Base-by-base conservation (phyloP, 192 early-diverging fungal species). In the Linnemannia elongata region DNA sequence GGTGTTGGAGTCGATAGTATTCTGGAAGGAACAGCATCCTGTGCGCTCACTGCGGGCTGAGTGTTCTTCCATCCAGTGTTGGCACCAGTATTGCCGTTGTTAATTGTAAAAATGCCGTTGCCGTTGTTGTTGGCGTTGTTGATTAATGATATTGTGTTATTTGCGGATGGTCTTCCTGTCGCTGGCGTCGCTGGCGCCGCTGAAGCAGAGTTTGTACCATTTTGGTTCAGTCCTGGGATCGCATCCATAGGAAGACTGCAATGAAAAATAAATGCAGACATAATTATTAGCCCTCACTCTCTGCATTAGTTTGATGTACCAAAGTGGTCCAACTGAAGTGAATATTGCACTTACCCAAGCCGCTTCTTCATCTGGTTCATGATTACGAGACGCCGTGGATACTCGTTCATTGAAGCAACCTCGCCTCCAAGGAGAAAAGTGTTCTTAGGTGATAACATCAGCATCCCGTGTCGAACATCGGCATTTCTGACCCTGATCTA, bases 281-380 rank as follows among this genome's bases (percentile, higher is more conserved):
- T 24, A 39, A 76, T 49, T 38, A 35, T 77, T 17, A 77, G 73
- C 7, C 10, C 33, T 1, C 18, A 22, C 0, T 4, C 35, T 12
- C 27, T 63, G 17, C 33, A 27, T 24, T 55, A 24, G 47, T 52
- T 33, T 45, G 27, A 27, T 49, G 24, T 66, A 3, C 30, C 35
- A 45, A 71, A 20, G n/a, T 30, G n/a, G 45, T 27, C 6, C 4
- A 7, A 7, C 47, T 45, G 41, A 30, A 35, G 6, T 15, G 12
- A 33, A 13, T 3, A 66, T 4, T 66, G 9, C n/a, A 30, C 85
- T 47, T 81, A 87, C 85, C 80, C 78, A 18, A 87, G 76, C 24
- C 74, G 74, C 66, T 87, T 69, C 41, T 81, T 77, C 79, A 87
- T 81, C 42, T 87, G 79, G 54, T 78, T 78, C 85, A 87, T 87